These are phyloP conservation scores for Penicillium oxalicum DNA, from an alignment of 2,329 filamentous ascomycete genomes.

Conservation along the genomic window DNA sequence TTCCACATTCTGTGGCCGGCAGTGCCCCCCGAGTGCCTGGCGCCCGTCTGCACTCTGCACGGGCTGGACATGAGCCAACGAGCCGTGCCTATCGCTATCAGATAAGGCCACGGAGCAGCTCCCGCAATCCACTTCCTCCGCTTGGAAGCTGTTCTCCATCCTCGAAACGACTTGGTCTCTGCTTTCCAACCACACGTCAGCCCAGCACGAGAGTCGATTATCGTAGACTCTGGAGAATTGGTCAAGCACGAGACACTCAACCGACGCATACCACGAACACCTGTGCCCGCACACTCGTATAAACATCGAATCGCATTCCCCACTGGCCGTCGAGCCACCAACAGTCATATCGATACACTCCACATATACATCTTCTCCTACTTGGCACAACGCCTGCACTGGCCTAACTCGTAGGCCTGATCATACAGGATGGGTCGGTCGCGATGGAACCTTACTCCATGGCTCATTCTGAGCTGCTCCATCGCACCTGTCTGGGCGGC, in stretches of 20 bases:
- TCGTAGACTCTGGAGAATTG: too few species aligned
- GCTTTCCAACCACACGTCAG: too few species aligned
- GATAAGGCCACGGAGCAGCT: slow-evolving; percentile 26
- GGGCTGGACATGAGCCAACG: too few species aligned
- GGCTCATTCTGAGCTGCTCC: slow-evolving; percentile 29
- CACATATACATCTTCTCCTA: too few species aligned
- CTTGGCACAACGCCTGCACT: too few species aligned
- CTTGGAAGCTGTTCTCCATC: not conserved
- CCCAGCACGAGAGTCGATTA: too few species aligned
- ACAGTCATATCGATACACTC: not conserved
- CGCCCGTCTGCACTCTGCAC: too few species aligned
- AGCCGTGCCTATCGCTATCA: slow-evolving; percentile 10
- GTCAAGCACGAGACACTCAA: too few species aligned
- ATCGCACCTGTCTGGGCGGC: slow-evolving; percentile 42
- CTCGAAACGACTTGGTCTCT: not conserved
- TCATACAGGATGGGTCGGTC: slow-evolving; percentile 22
- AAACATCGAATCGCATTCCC: not conserved
- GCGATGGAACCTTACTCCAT: slow-evolving; percentile 19
- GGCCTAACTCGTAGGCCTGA: too few species aligned
- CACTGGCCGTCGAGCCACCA: not conserved
- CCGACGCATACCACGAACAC: too few species aligned
- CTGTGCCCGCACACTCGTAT: not conserved
- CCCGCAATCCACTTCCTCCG: slow-evolving; percentile 11
- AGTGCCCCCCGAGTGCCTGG: too few species aligned
- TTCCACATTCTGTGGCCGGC: too few species aligned